Base-by-base conservation (phyloP, 2,329 filamentous ascomycete genomes). In the Hypoxylon sp. region DNA sequence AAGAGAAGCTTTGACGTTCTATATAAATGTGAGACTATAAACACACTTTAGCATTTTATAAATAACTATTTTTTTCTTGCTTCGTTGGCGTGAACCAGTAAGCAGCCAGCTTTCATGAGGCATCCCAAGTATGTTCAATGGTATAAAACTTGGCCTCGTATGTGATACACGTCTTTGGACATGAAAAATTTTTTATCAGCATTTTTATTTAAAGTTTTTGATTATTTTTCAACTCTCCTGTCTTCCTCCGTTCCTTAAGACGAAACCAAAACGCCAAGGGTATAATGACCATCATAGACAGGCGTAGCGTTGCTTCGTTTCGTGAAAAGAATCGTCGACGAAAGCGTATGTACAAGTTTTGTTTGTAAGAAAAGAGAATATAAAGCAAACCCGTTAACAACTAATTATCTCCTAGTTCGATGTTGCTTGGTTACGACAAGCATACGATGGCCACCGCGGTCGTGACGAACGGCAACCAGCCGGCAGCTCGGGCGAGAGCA, bases 381-480 rank as follows among this genome's bases (percentile, higher is more conserved):
- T n/a, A n/a, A 5, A 17, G n/a, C 8, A 17, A 35, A 35, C 2
- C n/a, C n/a, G 17, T 29, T 24, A 35, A 27, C 41, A 43, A 26
- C n/a, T 5, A 35, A 15, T n/a, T n/a, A n/a, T n/a, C n/a, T 15
- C n/a, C 3, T 31, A 15, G 20, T 37, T 40, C 35, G 23, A 38
- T 40, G 20, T 33, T 11, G 23, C 13, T 2, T 35, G 4, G 27
- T 73, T 70, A 84, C 10, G 71, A 65, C 3, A 79, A 41, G 46
- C 79, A 79, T 9, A 80, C 78, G 3, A 80, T 73, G 3, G 77
- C 78, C 24, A 78, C 49, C 11, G 79, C 78, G 11, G 78, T 75
- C 1, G 75, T 76, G 2, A 76, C 71, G 1, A 78, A 74, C 0
- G 83, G 82, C 82, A 81, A 84, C 71, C 78, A 79, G 23, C 81